Percentiles rank a stretch among this genome's conserved stretches.
Evolutionary conservation across 306 rosid species (phyloP).

Genomic region (Parietaria judaica): DNA sequence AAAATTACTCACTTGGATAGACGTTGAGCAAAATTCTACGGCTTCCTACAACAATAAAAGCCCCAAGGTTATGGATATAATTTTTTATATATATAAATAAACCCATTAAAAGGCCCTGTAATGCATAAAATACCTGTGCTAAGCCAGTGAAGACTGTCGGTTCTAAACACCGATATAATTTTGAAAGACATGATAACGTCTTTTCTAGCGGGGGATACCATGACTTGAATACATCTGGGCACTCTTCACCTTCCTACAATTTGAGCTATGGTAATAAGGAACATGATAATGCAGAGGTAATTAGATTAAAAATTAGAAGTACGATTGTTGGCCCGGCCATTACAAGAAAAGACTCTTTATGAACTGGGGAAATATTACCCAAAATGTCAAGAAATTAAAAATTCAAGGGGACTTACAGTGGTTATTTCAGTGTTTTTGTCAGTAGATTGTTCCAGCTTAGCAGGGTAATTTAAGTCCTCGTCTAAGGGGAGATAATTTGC

Average conservation of each 20-base stretch:
- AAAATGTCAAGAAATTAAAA: too few species aligned
- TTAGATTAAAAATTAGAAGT: too few species aligned
- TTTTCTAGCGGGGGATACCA: slow-evolving; percentile 98
- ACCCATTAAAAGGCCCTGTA: background rate
- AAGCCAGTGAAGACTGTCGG: slow-evolving; percentile 87
- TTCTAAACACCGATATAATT: slow-evolving; percentile 89
- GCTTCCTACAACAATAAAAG: slow-evolving; percentile 64
- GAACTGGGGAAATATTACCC: too few species aligned
- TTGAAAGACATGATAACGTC: slow-evolving; percentile 87
- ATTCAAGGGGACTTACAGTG: slow-evolving; percentile 42
- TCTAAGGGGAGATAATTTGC: slow-evolving; percentile 76
- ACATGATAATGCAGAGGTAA: background rate
- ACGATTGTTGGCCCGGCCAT: too few species aligned
- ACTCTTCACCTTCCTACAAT: slow-evolving; percentile 66
- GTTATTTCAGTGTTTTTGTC: slow-evolving; percentile 49
- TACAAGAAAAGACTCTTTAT: too few species aligned
- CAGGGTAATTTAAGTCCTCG: slow-evolving; percentile 94
- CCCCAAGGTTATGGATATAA: slow-evolving; percentile 13
- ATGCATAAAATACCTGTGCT: slow-evolving; percentile 71
- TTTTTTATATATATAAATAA: slow-evolving; percentile 7
- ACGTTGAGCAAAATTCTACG: slow-evolving; percentile 81
- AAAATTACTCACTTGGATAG: slow-evolving; percentile 67
- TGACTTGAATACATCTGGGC: slow-evolving; percentile 55
- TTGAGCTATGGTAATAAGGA: slow-evolving; percentile 13
- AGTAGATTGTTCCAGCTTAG: slow-evolving; percentile 64